Evolutionary conservation across 2,329 filamentous ascomycete species (phyloP).

Genomic region (Zelopaecilomyces penicillatus): DNA sequence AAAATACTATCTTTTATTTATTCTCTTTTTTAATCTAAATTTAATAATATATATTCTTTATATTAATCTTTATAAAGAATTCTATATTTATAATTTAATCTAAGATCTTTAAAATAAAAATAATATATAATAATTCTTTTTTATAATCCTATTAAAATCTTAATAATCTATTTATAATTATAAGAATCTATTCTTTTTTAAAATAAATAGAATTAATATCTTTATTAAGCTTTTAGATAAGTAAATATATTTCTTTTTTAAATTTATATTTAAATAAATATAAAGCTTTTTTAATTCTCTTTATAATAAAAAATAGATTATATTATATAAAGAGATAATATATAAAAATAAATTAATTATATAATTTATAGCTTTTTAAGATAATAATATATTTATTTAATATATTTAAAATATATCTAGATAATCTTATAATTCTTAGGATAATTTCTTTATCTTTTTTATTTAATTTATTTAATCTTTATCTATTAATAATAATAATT

Average conservation of each 20-base stretch:
- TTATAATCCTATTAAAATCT: conserved; percentile 7
- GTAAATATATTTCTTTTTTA: conserved; percentile 5
- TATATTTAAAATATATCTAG: background rate
- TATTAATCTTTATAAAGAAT: conserved; percentile 5
- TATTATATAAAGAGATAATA: background rate
- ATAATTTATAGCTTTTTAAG: background rate
- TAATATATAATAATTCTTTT: conserved; percentile 4
- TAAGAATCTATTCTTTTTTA: conserved; percentile 7
- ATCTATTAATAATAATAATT: conserved; percentile 1
- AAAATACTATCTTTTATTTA: too few species aligned
- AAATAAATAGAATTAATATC: conserved; percentile 6
- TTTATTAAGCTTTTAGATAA: conserved; percentile 3
- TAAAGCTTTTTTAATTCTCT: conserved; percentile 5
- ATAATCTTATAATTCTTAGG: background rate
- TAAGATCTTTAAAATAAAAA: conserved; percentile 6
- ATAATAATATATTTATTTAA: too few species aligned
- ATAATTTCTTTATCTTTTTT: background rate
- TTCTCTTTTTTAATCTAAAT: too few species aligned
- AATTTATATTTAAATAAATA: conserved; percentile 4
- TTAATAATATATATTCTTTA: background rate
- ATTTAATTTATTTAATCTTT: background rate
- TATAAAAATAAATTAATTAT: conserved; percentile 4
- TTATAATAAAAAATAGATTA: conserved; percentile 3
- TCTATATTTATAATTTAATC: background rate
- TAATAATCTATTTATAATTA: conserved; percentile 8